Evolutionary conservation across 2,329 filamentous ascomycete species (phyloP).

Genomic region (Cladosporium halotolerans): DNA sequence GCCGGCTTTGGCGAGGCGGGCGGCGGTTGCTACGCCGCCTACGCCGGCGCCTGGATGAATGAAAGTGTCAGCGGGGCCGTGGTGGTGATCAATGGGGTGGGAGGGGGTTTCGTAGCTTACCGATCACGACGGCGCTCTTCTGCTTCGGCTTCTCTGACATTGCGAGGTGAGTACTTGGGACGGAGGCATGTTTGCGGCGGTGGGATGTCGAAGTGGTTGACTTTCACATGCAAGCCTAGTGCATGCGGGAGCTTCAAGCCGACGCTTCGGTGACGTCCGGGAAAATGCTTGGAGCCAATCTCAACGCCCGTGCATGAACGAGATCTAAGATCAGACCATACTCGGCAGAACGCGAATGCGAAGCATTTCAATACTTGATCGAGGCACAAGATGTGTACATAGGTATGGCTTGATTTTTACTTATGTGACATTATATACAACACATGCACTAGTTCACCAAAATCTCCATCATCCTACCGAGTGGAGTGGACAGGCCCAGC

Average conservation of each 20-base stretch:
- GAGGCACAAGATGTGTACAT: no score
- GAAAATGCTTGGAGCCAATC: not conserved
- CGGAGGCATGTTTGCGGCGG: not conserved
- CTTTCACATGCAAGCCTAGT: conserved; percentile 11
- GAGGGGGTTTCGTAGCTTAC: conserved; percentile 28
- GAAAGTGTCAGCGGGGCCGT: not conserved
- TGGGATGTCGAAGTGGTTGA: conserved; percentile 2
- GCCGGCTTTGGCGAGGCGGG: conserved; percentile 63
- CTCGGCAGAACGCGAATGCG: no score
- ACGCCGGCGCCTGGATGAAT: conserved; percentile 12
- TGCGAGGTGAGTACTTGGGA: conserved; percentile 11
- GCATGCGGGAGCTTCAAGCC: not conserved
- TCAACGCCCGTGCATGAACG: not conserved
- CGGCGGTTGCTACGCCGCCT: conserved; percentile 65
- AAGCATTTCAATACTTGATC: no score
- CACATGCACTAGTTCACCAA: no score
- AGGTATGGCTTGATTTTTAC: no score
- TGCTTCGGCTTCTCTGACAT: conserved; percentile 23
- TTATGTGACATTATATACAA: not conserved
- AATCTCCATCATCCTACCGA: not conserved
- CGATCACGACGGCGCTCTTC: conserved; percentile 50
- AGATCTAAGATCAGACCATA: not conserved
- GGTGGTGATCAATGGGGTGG: conserved; percentile 15
- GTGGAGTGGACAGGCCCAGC: conserved; percentile 18
- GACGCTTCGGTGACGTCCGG: not conserved